phyloP scores from a whole-genome alignment of 1,284 basidiomycete species.

The Trametes sp. region DNA sequence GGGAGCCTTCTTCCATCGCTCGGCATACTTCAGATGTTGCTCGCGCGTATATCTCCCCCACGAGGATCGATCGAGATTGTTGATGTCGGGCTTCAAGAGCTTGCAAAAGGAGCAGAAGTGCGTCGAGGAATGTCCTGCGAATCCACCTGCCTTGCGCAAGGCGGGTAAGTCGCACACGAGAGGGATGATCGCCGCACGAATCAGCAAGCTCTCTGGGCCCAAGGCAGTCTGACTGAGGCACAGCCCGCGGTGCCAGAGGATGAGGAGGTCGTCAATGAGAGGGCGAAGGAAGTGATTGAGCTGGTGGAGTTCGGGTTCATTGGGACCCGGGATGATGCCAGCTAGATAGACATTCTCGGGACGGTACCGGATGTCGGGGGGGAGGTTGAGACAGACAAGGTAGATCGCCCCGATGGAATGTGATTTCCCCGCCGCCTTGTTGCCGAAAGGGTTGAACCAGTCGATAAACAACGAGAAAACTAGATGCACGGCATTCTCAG shows the following conservation, averaged over 20 bases:
- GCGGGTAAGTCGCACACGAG: neutral
- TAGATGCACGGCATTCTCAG: constrained; percentile 10
- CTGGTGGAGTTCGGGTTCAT: neutral
- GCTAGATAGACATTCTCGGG: neutral
- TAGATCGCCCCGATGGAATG: constrained; percentile 25
- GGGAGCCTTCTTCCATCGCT: constrained; percentile 38
- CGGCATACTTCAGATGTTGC: constrained; percentile 28
- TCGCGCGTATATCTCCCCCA: neutral
- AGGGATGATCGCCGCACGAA: neutral
- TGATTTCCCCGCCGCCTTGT: constrained; percentile 31
- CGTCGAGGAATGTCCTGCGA: neutral
- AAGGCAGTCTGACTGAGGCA: constrained; percentile 11
- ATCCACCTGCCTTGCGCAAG: neutral
- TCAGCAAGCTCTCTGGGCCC: constrained; percentile 9
- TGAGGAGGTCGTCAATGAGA: constrained; percentile 27
- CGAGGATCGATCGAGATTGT: neutral
- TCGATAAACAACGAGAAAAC: constrained; percentile 36
- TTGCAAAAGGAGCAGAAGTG: neutral
- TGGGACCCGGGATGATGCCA: neutral
- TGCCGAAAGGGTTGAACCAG: constrained; percentile 37
- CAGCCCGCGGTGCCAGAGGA: constrained; percentile 26
- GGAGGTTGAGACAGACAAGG: neutral
- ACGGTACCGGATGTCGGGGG: neutral
- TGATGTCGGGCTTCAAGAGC: neutral
- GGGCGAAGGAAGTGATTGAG: constrained; percentile 17